Percentiles rank a stretch among this genome's conserved stretches.
Evolutionary conservation across 2,329 filamentous ascomycete species (phyloP).

Genomic region (Neoscytalidium dimidiatum): DNA sequence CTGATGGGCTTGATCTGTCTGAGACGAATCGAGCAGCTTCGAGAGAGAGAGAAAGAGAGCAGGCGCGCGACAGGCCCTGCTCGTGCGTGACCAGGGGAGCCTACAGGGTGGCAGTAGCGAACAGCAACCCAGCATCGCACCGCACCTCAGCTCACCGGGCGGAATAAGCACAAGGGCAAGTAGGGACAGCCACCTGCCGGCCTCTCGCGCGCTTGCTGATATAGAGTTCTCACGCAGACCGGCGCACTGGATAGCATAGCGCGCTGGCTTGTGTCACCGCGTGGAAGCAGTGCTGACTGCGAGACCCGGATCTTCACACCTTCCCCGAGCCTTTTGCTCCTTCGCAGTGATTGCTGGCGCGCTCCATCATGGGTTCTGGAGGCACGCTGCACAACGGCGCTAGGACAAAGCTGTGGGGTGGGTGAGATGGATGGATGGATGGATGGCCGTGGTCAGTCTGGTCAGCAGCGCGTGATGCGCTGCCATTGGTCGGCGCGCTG

Average conservation of each 20-base stretch:
- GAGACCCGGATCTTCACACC: background rate
- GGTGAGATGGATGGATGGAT: too few species aligned
- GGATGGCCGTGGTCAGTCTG: too few species aligned
- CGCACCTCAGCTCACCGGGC: too few species aligned
- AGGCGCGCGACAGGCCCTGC: background rate
- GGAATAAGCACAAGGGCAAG: background rate
- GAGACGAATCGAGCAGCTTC: background rate
- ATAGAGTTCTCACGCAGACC: slow-evolving; percentile 1
- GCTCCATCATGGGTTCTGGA: background rate
- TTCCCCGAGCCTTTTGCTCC: slow-evolving; percentile 1
- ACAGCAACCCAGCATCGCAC: background rate
- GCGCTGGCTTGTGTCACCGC: background rate
- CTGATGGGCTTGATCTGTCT: background rate
- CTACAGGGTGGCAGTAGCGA: background rate
- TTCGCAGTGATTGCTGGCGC: background rate
- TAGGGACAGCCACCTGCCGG: too few species aligned
- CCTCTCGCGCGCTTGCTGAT: background rate
- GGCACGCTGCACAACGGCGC: background rate
- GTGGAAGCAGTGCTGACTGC: background rate
- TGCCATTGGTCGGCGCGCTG: slow-evolving; percentile 2
- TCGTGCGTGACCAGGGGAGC: background rate
- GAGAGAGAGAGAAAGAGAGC: too few species aligned
- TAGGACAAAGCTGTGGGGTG: background rate
- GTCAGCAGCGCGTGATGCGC: slow-evolving; percentile 14
- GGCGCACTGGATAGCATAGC: background rate